Evolutionary conservation across 495 filamentous ascomycete species (phyloP).

Genomic region (Trichocladium uniseriatum): DNA sequence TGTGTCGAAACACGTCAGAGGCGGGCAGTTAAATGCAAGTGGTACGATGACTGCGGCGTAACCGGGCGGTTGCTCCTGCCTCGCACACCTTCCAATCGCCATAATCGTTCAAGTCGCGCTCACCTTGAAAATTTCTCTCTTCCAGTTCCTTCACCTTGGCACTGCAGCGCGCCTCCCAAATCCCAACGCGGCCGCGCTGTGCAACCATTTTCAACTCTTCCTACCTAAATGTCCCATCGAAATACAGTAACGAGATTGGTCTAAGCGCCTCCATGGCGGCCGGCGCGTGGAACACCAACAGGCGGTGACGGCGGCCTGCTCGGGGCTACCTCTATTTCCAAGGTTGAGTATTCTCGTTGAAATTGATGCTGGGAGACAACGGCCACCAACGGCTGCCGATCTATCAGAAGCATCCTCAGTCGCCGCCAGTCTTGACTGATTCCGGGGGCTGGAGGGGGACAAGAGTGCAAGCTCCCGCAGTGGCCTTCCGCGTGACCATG

Average conservation of each 20-base stretch:
- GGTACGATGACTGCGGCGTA: too few species aligned
- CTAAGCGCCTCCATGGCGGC: not conserved
- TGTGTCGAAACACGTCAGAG: constrained; percentile 6
- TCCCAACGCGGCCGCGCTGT: too few species aligned
- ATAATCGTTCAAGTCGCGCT: too few species aligned
- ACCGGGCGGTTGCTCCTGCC: too few species aligned
- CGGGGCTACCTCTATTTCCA: too few species aligned
- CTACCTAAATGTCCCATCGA: not conserved
- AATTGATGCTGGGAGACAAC: not conserved
- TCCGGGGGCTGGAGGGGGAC: not conserved
- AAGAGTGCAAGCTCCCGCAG: not conserved
- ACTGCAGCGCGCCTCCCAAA: not conserved
- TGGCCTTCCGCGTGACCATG: not conserved
- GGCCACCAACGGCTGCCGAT: not conserved
- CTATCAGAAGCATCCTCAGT: not conserved
- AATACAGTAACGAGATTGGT: not conserved
- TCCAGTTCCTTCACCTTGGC: too few species aligned
- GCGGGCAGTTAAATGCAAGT: too few species aligned
- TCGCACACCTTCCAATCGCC: too few species aligned
- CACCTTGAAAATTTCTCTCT: too few species aligned
- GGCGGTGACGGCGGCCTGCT: too few species aligned
- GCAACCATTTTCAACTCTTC: not conserved
- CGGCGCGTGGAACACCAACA: not conserved
- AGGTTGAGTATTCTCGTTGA: too few species aligned
- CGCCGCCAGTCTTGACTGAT: not conserved